Base-by-base conservation (phyloP, 495 filamentous ascomycete species). In the Neurospora terricola region DNA sequence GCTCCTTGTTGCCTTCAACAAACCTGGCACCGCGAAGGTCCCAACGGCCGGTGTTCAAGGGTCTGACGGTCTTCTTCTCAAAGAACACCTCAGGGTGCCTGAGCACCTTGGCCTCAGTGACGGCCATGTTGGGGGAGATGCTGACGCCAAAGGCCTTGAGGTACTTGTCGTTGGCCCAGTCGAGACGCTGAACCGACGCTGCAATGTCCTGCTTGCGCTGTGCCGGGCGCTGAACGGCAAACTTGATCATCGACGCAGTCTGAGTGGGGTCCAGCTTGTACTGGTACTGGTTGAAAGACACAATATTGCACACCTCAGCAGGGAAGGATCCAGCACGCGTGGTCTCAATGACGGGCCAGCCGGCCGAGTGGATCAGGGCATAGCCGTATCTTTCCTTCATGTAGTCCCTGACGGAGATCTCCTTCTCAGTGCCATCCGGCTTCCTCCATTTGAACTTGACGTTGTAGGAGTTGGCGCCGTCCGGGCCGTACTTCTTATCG, bases 241-340 rank as follows among this genome's bases (percentile, higher is more conserved):
- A 93, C 78, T 91, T 93, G 82, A 99, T 97, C 95, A 99, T 98
- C 10, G 87, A 77, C 0, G 87, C 79, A 0, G 94, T 96, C 85
- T 92, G 89, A 0, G 79, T 76, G 21, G 92, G 88, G 73, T 88
- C 88, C 3, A 98, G 83, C 84, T 97, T 98, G 83, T 83, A 92
- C 1, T 86, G 85, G 80, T 94, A 99, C 1, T 90, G 88, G 82
- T 97, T 93, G 69, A 93, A 90, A 2, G 78, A 73, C 7, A 80
- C 70, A 18, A 83, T 73, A 42, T 80, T 75, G 77, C 93, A 87
- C 2, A 92, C 72, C 75, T 98, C 96, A 84, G 96, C 90, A 3
- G 94, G 96, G 74, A 95, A 92, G 3, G 88, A 76, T 5, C 89
- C 89, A 0, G 82, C 87, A 66, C 87, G 86, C 66, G 88, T 90